A percentile compares a stretch with the other conserved stretches of the same genome.
These are phyloP conservation scores for Chlamydomonas eustigma DNA, from an alignment of 139 green algal species.

Conservation along the genomic window DNA sequence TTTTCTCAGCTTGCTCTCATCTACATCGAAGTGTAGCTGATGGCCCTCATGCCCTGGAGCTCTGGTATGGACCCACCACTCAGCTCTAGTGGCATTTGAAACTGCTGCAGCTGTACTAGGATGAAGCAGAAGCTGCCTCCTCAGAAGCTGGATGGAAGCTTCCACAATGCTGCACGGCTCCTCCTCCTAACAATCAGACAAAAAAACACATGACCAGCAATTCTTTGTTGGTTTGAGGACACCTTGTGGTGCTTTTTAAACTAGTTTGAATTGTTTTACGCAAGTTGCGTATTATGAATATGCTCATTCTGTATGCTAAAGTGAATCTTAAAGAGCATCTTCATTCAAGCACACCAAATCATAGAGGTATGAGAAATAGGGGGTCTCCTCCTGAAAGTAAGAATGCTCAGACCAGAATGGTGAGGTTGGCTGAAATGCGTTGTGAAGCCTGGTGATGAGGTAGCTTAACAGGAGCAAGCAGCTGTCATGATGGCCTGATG, in stretches of 20 bases:
- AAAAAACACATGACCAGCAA: too few relatives aligned
- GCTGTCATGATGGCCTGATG: too few relatives aligned
- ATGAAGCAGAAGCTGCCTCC: background rate
- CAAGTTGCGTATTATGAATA: too few relatives aligned
- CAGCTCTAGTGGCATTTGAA: background rate
- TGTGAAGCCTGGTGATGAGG: background rate
- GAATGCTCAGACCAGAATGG: background rate
- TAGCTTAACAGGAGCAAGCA: too few relatives aligned
- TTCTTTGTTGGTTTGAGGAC: too few relatives aligned
- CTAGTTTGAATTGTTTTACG: too few relatives aligned
- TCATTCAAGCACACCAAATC: background rate
- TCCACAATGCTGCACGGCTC: background rate
- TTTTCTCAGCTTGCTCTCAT: background rate
- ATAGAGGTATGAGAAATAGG: background rate
- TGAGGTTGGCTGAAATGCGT: background rate
- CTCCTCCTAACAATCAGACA: too few relatives aligned
- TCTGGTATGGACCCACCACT: slow-evolving; percentile 2
- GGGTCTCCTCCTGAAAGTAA: background rate
- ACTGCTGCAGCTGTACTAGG: background rate
- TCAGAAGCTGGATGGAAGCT: background rate
- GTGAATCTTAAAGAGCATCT: too few relatives aligned
- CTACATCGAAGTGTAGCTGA: slow-evolving; percentile 10
- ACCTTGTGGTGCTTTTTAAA: too few relatives aligned
- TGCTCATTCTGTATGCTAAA: too few relatives aligned
- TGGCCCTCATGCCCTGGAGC: background rate